phyloP scores from a whole-genome alignment of 129 eudicot species.

The carrot (Daucus carota) region DH1_v3.0 NC_030383.2:2515001-2515500 shows the following conservation, averaged over 20 bases:
- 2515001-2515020: not conserved
- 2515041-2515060: not conserved
- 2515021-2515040: not conserved
- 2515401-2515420: conserved; percentile 17
- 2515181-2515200: conserved; percentile 43
- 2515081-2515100: not conserved
- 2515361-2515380: conserved; percentile 31
- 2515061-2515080: not conserved
- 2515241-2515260: conserved; percentile 16
- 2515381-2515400: conserved; percentile 48
- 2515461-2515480: no score
- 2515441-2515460: conserved; percentile 10
- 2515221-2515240: conserved; percentile 20
- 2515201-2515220: no score
- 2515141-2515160: conserved; percentile 38
- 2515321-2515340: conserved; percentile 38
- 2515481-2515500: no score
- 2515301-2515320: conserved; percentile 70
- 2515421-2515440: conserved; percentile 2
- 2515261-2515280: conserved; percentile 23
- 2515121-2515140: conserved; percentile 12
- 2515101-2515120: no score
- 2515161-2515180: conserved; percentile 51
- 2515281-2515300: conserved; percentile 39
- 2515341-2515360: conserved; percentile 24